Evolutionary conservation across 352 stramenopile species (phyloP).

Genomic region (Pilasporangium apinafurcum): DNA sequence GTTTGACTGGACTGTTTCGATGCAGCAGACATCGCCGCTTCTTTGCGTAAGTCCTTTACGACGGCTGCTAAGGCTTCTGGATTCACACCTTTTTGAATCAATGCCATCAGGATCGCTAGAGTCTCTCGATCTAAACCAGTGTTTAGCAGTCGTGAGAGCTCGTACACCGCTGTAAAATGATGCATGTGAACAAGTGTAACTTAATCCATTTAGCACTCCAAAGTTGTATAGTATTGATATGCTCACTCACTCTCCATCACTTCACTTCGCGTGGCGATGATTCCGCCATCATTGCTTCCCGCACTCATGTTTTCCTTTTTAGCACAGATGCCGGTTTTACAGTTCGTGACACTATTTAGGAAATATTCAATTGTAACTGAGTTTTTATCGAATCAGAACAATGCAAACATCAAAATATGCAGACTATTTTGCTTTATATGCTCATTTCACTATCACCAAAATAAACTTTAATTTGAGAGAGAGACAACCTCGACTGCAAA

Average conservation of each 20-base stretch:
- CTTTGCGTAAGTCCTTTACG: slow-evolving; percentile 85
- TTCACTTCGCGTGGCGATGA: slow-evolving; percentile 39
- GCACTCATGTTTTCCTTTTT: slow-evolving; percentile 22
- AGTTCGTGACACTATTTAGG: too few relatives aligned
- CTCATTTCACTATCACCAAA: too few relatives aligned
- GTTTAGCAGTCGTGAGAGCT: slow-evolving; percentile 88
- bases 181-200: background rate
- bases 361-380: too few relatives aligned
- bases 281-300: slow-evolving; percentile 11
- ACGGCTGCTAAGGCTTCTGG: slow-evolving; percentile 84
- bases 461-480: too few relatives aligned
- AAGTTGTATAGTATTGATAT: background rate
- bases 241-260: slow-evolving; percentile 50
- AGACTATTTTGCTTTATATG: too few relatives aligned
- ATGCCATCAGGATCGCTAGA: slow-evolving; percentile 79
- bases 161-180: slow-evolving; percentile 62
- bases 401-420: too few relatives aligned
- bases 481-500: too few relatives aligned
- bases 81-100: slow-evolving; percentile 88
- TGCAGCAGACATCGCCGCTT: slow-evolving; percentile 20
- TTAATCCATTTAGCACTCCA: background rate
- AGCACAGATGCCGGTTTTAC: too few relatives aligned
- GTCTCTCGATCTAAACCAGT: slow-evolving; percentile 88
- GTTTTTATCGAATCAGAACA: too few relatives aligned
- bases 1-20: background rate